These are phyloP conservation scores for Pichia ethanolica DNA, from an alignment of 805 yeast species.

Conservation along the genomic window DNA sequence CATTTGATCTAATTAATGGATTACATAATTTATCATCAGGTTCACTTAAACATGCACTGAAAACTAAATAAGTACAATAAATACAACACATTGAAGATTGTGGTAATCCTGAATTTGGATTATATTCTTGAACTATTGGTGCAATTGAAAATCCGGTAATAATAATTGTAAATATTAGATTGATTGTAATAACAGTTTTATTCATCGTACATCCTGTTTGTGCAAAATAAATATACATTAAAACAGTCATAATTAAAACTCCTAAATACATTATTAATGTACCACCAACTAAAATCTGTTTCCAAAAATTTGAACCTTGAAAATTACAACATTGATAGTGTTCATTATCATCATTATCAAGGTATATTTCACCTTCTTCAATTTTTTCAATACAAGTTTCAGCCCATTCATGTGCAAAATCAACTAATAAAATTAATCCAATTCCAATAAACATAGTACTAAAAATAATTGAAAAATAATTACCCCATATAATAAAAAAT, in stretches of 20 bases:
- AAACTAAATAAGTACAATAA: conserved; percentile 83
- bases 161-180: conserved; percentile 55
- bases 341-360: conserved; percentile 35
- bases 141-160: conserved; percentile 68
- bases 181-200: conserved; percentile 76
- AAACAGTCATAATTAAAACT: conserved; percentile 59
- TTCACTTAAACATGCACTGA: conserved; percentile 91
- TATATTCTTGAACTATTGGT: conserved; percentile 81
- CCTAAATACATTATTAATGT: conserved; percentile 79
- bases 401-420: conserved; percentile 98
- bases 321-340: conserved; percentile 17
- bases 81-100: conserved; percentile 94
- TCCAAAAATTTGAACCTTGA: conserved; percentile 58
- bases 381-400: conserved; percentile 89
- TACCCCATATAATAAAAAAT: conserved; percentile 87
- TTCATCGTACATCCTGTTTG: conserved; percentile 80
- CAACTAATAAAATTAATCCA: conserved; percentile 85
- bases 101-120: conserved; percentile 93
- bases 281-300: conserved; percentile 73
- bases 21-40: conserved; percentile 93
- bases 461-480: conserved; percentile 75
- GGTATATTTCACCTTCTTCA: conserved; percentile 62
- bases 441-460: conserved; percentile 82
- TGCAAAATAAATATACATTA: conserved; percentile 82
- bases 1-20: conserved; percentile 81